phyloP scores from a whole-genome alignment of 345 rosid genomes.

The Abelmoschus esculentus region DNA sequence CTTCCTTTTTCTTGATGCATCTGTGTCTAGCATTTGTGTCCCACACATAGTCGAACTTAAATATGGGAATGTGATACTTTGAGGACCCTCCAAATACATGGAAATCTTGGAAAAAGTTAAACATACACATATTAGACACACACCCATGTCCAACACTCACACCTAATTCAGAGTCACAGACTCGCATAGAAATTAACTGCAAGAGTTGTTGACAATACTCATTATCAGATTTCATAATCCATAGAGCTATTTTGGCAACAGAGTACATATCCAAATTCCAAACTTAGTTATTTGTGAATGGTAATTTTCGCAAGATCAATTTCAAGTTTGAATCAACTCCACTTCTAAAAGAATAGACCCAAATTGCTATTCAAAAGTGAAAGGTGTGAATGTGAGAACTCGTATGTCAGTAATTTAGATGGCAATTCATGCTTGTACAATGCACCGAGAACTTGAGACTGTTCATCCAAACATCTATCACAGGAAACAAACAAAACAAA shows the following conservation, averaged over 20 bases:
- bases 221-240: neutral
- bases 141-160: no score
- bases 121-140: no score
- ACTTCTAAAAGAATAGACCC: neutral
- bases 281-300: neutral
- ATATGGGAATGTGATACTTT: no score
- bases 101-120: no score
- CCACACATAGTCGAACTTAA: no score
- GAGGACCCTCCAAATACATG: no score
- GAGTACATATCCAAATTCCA: neutral
- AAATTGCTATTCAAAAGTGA: neutral
- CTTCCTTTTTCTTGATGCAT: no score
- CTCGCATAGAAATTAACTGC: neutral
- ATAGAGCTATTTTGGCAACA: neutral
- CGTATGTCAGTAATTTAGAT: neutral
- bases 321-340: neutral
- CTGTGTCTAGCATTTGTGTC: no score
- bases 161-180: no score
- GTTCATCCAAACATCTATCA: neutral
- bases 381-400: neutral
- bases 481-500: slow-evolving; percentile 1
- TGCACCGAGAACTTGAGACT: neutral
- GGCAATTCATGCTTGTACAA: neutral
- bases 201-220: no score
- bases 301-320: neutral